Evolutionary conservation across 768 basidiomycete genomes (phyloP), one percentile per base, ranked within the genome.

Genomic region (Phallus indusiatus): DNA sequence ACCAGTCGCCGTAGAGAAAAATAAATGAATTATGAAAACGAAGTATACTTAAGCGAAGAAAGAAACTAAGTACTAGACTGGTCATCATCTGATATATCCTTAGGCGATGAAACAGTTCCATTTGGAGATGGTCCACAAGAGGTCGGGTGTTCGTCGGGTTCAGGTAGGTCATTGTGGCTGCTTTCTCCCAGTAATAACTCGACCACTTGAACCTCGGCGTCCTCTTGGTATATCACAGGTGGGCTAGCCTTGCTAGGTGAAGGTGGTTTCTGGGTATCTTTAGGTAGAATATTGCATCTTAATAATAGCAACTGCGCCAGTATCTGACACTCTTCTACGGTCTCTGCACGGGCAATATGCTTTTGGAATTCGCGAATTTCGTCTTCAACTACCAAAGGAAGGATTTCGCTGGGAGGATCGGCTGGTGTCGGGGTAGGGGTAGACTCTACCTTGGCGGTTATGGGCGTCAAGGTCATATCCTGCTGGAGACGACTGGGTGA

Each of bases 221-320:
- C 57, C 7, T 24, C n/a, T 2, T 28, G 24, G 21, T 35, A 24
- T 20, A 35, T 48, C 22, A 49, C 35, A 16, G 49, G 57, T 37
- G 57, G 49, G 11, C 22, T 35, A 18, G 37, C 37, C 35, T 48
- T 48, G 37, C 2, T 18, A 35, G 18, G 5, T 5, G 47, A 14
- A 20, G 42, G 22, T 16, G 3, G 17, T 8, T 33, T 36, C 18
- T 17, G 66, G 48, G 72, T 67, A 22, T 68, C 61, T 34, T 74
- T 72, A 20, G 68, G 20, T 11, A 71, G 55, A 48, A 77, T 76
- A 17, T 81, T 82, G 55, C 78, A 77, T 63, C 82, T 83, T 12
- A 82, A 77, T 60, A 95, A 74, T 72, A 89, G 87, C 76, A 91
- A 88, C 62, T 90, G 86, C 28, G 92, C 77, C 59, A 94, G 83